Percentiles rank a stretch among this genome's conserved stretches.
Conservation (phyloP, 768 basidiomycete species). For the Lactarius hengduanensis region DNA sequence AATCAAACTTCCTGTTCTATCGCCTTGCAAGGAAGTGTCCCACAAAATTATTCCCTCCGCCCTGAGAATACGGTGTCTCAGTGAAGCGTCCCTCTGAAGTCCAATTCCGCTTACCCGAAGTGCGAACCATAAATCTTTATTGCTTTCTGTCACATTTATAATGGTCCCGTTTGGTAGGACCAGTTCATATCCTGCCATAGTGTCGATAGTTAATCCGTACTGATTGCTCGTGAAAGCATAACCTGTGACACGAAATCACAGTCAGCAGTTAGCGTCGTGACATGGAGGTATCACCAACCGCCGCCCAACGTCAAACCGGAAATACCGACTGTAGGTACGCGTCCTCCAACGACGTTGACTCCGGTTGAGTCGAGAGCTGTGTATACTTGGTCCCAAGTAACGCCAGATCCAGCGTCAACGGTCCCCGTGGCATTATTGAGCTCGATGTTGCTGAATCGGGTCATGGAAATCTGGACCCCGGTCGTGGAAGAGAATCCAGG, state of each 20-base stretch:
- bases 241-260: no score
- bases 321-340: constrained; percentile 30
- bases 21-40: background rate
- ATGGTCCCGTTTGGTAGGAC: constrained; percentile 36
- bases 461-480: constrained; percentile 33
- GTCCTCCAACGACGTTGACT: constrained; percentile 31
- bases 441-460: constrained; percentile 23
- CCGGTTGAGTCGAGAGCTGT: constrained; percentile 18
- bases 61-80: background rate
- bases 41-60: constrained; percentile 25
- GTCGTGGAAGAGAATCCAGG: constrained; percentile 32
- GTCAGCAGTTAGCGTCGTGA: no score
- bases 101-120: constrained; percentile 14
- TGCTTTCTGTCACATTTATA: background rate
- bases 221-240: no score
- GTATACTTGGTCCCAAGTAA: constrained; percentile 35
- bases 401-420: constrained; percentile 29
- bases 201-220: constrained; percentile 30
- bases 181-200: constrained; percentile 33
- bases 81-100: background rate
- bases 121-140: background rate
- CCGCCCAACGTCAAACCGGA: constrained; percentile 22
- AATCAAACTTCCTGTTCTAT: no score
- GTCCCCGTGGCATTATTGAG: constrained; percentile 13
- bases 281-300: background rate